Base-by-base conservation (phyloP, 2,329 filamentous ascomycete species). In the Chalara sp. region DNA sequence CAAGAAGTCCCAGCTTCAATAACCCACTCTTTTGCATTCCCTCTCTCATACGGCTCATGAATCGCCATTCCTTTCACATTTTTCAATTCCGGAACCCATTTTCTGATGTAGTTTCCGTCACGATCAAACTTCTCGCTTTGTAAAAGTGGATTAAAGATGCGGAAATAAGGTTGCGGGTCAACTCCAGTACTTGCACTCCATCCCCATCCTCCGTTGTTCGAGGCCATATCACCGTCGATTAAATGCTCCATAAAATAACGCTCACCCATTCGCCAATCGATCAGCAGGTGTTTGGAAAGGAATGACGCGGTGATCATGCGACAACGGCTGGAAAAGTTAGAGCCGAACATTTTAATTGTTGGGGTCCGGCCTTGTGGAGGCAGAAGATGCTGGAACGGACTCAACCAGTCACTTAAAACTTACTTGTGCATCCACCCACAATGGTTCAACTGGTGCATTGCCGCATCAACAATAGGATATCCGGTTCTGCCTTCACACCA, bases 71-170 rank as follows among this genome's bases (percentile, higher is more conserved):
- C 83, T 59, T 78, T 64, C 3, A 92, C 68, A 0, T 68, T 76
- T 30, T 69, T 74, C 53, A 96, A 70, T 69, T 96, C 90, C 0
- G 83, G 83, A 6, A 96, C 74, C 89, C 89, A 96, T 53, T 80
- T 81, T 37, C 86, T 76, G 50, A 96, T 95, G 65, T 92, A 96
- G 12, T 81, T 80, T 0, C 89, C 91, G 0, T 85, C 73, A 0
- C 78, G 72, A 63, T 96, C 90, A 60, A 95, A 95, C 68, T 86
- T 91, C 73, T 93, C 87, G 59, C 86, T 89, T 71, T 96, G 90
- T 13, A 88, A 70, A 43, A 89, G 65, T 0, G 90, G 90, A 61
- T 95, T 96, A 69, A 96, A 96, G 47, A 96, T 87, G 6, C 89
- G 78, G 56, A 96, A 96, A 65, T 95, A 96, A 0, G 90, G 89